A percentile compares a stretch with the other conserved stretches of the same genome.
These are phyloP conservation scores for Talaromyces borbonicus DNA, from an alignment of 495 filamentous ascomycete species.

Conservation along the genomic window DNA sequence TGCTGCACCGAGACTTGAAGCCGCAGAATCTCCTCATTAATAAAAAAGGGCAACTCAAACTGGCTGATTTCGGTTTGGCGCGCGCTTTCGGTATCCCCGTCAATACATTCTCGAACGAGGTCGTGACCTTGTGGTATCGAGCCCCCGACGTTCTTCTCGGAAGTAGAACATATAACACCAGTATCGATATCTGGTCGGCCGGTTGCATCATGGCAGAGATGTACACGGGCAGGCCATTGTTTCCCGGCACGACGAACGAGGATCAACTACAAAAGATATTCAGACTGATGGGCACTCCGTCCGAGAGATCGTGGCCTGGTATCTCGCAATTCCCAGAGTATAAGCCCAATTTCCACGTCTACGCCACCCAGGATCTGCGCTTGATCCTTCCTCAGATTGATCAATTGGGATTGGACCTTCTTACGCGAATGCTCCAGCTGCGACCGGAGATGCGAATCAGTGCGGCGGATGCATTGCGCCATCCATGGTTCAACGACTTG, in stretches of 20 bases:
- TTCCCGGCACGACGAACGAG: slow-evolving; percentile 93
- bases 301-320: slow-evolving; percentile 85
- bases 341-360: slow-evolving; percentile 87
- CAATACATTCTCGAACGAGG: slow-evolving; percentile 97
- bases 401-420: slow-evolving; percentile 68
- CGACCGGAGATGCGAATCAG: slow-evolving; percentile 86
- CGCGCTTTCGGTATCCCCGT: slow-evolving; percentile 93
- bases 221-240: slow-evolving; percentile 87
- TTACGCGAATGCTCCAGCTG: slow-evolving; percentile 84
- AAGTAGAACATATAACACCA: slow-evolving; percentile 87
- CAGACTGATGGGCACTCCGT: slow-evolving; percentile 92
- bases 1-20: slow-evolving; percentile 92
- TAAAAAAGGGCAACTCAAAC: slow-evolving; percentile 78
- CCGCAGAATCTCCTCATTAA: slow-evolving; percentile 95
- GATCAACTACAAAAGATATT: slow-evolving; percentile 94
- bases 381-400: slow-evolving; percentile 87
- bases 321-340: slow-evolving; percentile 89
- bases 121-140: slow-evolving; percentile 94
- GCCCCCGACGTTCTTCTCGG: slow-evolving; percentile 89
- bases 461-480: slow-evolving; percentile 71
- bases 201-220: slow-evolving; percentile 99
- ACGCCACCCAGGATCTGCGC: slow-evolving; percentile 83
- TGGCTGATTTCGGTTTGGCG: slow-evolving; percentile 91
- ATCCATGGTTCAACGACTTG: slow-evolving; percentile 81
- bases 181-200: slow-evolving; percentile 96